A percentile compares a stretch with the other conserved stretches of the same genome.
Conservation (phyloP, 371 early-diverging fungal genomes). For the Mucor irregularis region DNA sequence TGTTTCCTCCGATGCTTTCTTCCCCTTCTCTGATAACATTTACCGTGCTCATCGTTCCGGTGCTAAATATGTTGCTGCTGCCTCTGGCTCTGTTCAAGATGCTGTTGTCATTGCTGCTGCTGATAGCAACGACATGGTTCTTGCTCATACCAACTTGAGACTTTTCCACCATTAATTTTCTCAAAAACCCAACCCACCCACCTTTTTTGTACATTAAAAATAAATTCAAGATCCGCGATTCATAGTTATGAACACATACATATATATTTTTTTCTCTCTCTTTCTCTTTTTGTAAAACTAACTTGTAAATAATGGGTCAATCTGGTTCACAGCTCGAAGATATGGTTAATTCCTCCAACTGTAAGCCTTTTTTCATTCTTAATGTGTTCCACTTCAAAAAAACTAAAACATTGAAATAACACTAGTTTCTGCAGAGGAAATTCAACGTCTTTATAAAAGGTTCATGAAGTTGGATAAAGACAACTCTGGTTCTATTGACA, state of each 20-base stretch:
- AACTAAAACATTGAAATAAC: background rate
- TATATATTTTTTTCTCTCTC: background rate
- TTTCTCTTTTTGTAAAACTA: slow-evolving; percentile 1
- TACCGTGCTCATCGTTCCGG: slow-evolving; percentile 87
- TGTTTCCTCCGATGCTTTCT: slow-evolving; percentile 95
- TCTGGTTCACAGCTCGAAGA: slow-evolving; percentile 53
- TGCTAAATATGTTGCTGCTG: slow-evolving; percentile 87
- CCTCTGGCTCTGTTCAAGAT: slow-evolving; percentile 92
- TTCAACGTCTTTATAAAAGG: slow-evolving; percentile 95
- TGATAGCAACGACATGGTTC: slow-evolving; percentile 79
- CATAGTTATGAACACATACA: background rate
- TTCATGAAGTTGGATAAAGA: slow-evolving; percentile 97
- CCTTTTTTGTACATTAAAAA: background rate
- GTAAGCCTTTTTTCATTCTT: slow-evolving; percentile 24
- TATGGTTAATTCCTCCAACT: slow-evolving; percentile 56
- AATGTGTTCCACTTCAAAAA: background rate
- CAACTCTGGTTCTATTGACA: slow-evolving; percentile 91
- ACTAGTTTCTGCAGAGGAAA: slow-evolving; percentile 89
- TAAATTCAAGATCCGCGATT: background rate
- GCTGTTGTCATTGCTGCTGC: slow-evolving; percentile 81
- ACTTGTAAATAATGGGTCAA: slow-evolving; percentile 36
- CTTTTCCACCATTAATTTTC: slow-evolving; percentile 91
- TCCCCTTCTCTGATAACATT: slow-evolving; percentile 97
- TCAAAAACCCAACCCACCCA: background rate
- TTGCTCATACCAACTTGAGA: slow-evolving; percentile 83